Evolutionary conservation across 176 grass and related monocot species (phyloP), one percentile per base, ranked within the genome.

Genomic region (Leersia perrieri): DNA sequence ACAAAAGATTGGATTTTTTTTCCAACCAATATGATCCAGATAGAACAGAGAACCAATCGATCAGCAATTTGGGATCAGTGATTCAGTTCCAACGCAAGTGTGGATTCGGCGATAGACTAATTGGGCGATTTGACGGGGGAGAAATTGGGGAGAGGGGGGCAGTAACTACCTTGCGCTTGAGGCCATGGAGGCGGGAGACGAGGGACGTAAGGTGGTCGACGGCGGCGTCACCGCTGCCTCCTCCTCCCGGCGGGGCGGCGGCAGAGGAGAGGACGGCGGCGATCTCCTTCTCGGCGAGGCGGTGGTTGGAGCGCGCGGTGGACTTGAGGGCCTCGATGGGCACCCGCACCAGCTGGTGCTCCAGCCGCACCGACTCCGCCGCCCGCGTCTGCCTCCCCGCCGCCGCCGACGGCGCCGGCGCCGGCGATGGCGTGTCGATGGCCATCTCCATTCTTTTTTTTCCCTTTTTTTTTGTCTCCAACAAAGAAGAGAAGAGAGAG

Each of bases 141-240:
- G 20, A 9, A 53, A 22, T 23, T 6, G 53, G 22, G n/a, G 20
- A 22, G 39, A 47, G 29, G 7, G n/a, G 63, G 30, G 27, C 8
- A 25, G 29, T 33, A 35, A 35, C 63, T 73, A 73, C 92, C 92
- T 99, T 96, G 72, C 93, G 93, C 88, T 99, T 99, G 64, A 99
- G 93, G 49, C 93, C 91, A 23, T 99, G 97, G 76, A 99, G 97
- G 44, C 97, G 93, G 64, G 90, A 96, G 62, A 96, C 97, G 34
- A 99, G 90, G 64, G 91, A 93, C 34, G 88, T 94, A 69, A 99
- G 87, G 75, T 88, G 90, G 27, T 78, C 80, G 13, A 94, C 88
- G 63, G 92, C 84, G n/a, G 82, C 80, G 20, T 78, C 77, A 13
- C 79, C 31, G 23, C 22, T 2, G 36, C 81, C 70, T 11, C 33